Evolutionary conservation across 2,329 filamentous ascomycete species (phyloP).

Genomic region (Aspergillus glaucus): DNA sequence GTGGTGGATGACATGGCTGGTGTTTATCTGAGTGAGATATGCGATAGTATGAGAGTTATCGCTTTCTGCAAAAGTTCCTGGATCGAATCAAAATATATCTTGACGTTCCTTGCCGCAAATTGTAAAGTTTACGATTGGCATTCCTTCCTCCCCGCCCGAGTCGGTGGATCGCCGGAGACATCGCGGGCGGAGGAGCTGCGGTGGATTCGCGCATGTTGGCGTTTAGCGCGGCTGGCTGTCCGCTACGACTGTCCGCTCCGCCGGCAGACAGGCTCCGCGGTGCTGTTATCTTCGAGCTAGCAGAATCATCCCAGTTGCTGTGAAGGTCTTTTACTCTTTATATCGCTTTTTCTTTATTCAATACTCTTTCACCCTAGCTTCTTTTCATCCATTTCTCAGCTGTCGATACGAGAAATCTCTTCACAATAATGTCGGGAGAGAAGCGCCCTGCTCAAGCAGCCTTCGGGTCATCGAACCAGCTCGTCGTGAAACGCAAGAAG

Average conservation of each 20-base stretch:
- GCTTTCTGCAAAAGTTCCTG: background rate
- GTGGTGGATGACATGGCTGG: slow-evolving; percentile 50
- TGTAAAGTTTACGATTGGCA: slow-evolving; percentile 9
- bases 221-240: slow-evolving; percentile 18
- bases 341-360: background rate
- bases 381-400: background rate
- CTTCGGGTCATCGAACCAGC: slow-evolving; percentile 65
- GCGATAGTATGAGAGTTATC: background rate
- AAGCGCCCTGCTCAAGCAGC: slow-evolving; percentile 86
- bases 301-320: background rate
- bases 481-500: slow-evolving; percentile 87
- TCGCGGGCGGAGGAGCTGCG: slow-evolving; percentile 10
- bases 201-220: slow-evolving; percentile 10
- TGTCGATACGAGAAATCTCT: background rate
- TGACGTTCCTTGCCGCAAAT: background rate
- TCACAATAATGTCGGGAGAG: slow-evolving; percentile 68
- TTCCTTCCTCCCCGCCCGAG: slow-evolving; percentile 13
- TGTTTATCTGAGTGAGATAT: slow-evolving; percentile 1
- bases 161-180: slow-evolving; percentile 10
- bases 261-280: slow-evolving; percentile 2
- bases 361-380: background rate
- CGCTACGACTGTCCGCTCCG: background rate
- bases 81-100: background rate
- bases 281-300: background rate
- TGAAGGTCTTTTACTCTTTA: background rate